Evolutionary conservation across 345 rosid genomes (phyloP).

Genomic region (Acer negundo): DNA sequence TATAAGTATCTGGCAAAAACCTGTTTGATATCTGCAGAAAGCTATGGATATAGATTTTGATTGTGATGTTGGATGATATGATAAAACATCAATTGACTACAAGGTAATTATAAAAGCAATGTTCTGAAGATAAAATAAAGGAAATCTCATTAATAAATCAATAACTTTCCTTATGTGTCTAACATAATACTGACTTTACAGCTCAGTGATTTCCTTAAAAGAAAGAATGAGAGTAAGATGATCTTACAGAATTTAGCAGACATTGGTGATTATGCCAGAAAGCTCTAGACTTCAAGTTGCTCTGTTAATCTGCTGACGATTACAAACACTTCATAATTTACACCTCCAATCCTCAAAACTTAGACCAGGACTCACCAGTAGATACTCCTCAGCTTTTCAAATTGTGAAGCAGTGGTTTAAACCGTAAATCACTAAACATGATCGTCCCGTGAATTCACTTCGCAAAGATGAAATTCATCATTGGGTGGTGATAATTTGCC

Average conservation of each 20-base stretch:
- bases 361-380: conserved; percentile 1
- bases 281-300: conserved; percentile 2
- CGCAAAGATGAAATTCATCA: neutral
- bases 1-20: neutral
- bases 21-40: neutral
- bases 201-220: neutral
- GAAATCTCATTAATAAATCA: neutral
- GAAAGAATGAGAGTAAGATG: neutral
- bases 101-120: neutral
- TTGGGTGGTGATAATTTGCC: neutral
- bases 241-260: neutral
- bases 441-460: neutral
- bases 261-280: neutral
- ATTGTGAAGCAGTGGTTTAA: neutral
- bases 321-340: conserved; percentile 7
- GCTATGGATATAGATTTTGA: neutral
- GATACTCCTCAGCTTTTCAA: neutral
- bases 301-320: neutral
- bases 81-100: neutral
- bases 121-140: neutral
- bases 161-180: neutral
- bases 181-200: neutral
- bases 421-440: neutral
- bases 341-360: neutral
- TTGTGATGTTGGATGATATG: neutral